These are phyloP conservation scores for Phytophthora colocasiae DNA, from an alignment of 352 stramenopile genomes.

Conservation along the genomic window DNA sequence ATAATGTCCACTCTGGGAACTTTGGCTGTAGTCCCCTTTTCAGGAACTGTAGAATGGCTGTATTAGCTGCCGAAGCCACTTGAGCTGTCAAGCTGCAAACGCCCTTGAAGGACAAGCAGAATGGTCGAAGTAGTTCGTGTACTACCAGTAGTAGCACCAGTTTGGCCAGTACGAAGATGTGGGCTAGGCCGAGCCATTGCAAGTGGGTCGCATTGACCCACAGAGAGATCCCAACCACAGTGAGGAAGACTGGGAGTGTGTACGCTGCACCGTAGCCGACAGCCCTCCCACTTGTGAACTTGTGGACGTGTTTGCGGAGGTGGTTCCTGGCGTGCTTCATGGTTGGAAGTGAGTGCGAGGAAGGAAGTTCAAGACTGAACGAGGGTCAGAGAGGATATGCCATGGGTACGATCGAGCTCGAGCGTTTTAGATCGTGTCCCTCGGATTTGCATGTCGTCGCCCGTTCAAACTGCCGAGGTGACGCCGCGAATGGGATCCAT, in stretches of 20 bases:
- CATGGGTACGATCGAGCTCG: too few species aligned
- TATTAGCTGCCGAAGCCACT: slow-evolving; percentile 26
- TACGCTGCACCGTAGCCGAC: slow-evolving; percentile 29
- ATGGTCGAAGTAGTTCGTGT: slow-evolving; percentile 52
- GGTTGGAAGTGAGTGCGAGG: slow-evolving; percentile 9
- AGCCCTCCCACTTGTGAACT: slow-evolving; percentile 14
- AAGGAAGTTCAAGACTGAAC: slow-evolving; percentile 6
- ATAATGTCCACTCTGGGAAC: slow-evolving; percentile 52
- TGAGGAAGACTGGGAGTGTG: slow-evolving; percentile 29
- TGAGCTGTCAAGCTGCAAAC: slow-evolving; percentile 32
- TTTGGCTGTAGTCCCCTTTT: slow-evolving; percentile 33
- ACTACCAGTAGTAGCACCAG: slow-evolving; percentile 32
- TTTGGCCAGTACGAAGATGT: slow-evolving; percentile 29
- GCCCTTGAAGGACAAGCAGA: slow-evolving; percentile 43
- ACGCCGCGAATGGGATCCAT: slow-evolving; percentile 13
- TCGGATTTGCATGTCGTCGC: slow-evolving; percentile 11
- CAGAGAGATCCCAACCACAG: slow-evolving; percentile 20
- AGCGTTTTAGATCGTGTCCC: slow-evolving; percentile 16
- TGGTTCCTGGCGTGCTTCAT: slow-evolving; percentile 40
- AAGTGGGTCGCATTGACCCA: slow-evolving; percentile 39
- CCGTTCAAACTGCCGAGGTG: slow-evolving; percentile 5
- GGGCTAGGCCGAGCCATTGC: slow-evolving; percentile 31
- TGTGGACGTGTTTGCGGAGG: slow-evolving; percentile 25
- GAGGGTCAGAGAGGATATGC: background rate
- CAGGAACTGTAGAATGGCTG: slow-evolving; percentile 30